A percentile compares a stretch with the other conserved stretches of the same genome.
These are phyloP conservation scores for Candida tibetensis DNA, from an alignment of 805 yeast species.

Conservation along the genomic window DNA sequence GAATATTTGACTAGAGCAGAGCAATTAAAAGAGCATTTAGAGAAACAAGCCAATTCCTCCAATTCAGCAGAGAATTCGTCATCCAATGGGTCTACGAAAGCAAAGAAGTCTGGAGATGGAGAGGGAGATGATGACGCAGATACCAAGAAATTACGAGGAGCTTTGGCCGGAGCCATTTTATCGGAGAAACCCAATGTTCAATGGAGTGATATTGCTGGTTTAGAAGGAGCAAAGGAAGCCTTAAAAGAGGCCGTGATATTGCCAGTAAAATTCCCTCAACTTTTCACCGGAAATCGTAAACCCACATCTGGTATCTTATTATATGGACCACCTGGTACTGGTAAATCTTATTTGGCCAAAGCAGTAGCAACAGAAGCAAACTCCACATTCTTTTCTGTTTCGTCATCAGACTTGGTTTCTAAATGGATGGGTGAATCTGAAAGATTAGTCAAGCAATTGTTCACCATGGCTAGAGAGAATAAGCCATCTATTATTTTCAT, in stretches of 20 bases:
- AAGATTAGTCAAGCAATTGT: slow-evolving; percentile 90
- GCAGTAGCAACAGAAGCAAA: slow-evolving; percentile 99
- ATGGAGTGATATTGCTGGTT: slow-evolving; percentile 96
- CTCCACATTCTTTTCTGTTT: slow-evolving; percentile 92
- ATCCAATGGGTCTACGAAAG: slow-evolving; percentile 56
- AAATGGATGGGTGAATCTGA: slow-evolving; percentile 99
- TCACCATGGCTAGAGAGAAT: slow-evolving; percentile 93
- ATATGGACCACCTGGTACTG: slow-evolving; percentile 88
- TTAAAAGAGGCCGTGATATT: slow-evolving; percentile 94
- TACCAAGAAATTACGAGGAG: slow-evolving; percentile 84
- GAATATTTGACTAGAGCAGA: slow-evolving; percentile 94
- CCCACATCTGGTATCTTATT: slow-evolving; percentile 88
- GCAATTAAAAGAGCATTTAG: slow-evolving; percentile 85
- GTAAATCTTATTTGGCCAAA: slow-evolving; percentile 93
- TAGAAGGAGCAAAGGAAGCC: slow-evolving; percentile 94
- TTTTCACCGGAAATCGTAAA: slow-evolving; percentile 90
- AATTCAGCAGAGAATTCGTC: slow-evolving; percentile 47
- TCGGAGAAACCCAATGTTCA: slow-evolving; percentile 88
- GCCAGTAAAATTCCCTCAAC: slow-evolving; percentile 94
- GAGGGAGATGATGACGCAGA: slow-evolving; percentile 72
- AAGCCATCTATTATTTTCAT: slow-evolving; percentile 95
- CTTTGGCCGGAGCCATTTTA: slow-evolving; percentile 86
- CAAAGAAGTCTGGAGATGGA: slow-evolving; percentile 46
- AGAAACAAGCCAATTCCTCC: slow-evolving; percentile 51
- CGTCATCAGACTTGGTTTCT: slow-evolving; percentile 93